These are phyloP conservation scores for Diatrype stigma DNA, from an alignment of 2,329 filamentous ascomycete species.

Conservation along the genomic window DNA sequence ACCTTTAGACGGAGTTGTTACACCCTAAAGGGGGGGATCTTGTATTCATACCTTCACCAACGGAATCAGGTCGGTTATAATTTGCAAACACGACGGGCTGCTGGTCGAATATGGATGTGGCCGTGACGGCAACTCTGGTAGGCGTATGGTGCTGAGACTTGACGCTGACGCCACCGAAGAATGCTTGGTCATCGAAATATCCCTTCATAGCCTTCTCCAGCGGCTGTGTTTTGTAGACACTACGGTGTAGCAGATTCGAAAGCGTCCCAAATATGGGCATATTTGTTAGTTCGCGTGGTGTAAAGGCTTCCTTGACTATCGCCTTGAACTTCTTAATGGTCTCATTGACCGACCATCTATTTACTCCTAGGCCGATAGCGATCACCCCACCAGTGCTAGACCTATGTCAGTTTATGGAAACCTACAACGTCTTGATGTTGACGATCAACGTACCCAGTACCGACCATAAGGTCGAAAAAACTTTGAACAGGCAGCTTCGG, in stretches of 20 bases:
- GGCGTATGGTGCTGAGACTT: slow-evolving; percentile 18
- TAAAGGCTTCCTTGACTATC: slow-evolving; percentile 23
- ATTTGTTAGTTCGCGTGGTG: slow-evolving; percentile 23
- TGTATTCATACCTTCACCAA: slow-evolving; percentile 15
- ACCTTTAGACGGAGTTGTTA: slow-evolving; percentile 2
- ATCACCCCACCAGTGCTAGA: slow-evolving; percentile 25
- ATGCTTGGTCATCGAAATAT: slow-evolving; percentile 26
- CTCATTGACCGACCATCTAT: slow-evolving; percentile 27
- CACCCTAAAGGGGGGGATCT: background rate
- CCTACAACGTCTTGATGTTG: background rate
- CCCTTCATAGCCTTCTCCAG: slow-evolving; percentile 21
- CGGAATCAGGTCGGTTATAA: slow-evolving; percentile 26
- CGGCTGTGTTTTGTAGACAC: slow-evolving; percentile 27
- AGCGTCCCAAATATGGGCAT: slow-evolving; percentile 25
- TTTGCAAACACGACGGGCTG: slow-evolving; percentile 28
- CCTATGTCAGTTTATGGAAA: slow-evolving; percentile 1
- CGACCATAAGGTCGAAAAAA: slow-evolving; percentile 30
- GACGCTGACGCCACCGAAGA: slow-evolving; percentile 25
- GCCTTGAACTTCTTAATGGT: slow-evolving; percentile 28
- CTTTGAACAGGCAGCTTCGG: slow-evolving; percentile 26
- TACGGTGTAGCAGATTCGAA: slow-evolving; percentile 27
- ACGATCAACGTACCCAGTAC: slow-evolving; percentile 21
- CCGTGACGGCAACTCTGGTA: slow-evolving; percentile 25
- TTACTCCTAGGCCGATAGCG: slow-evolving; percentile 27
- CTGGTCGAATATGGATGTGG: slow-evolving; percentile 16